Conservation (phyloP, 1,139 yeast genomes). For the Saccharomycopsis crataegensis region DNA sequence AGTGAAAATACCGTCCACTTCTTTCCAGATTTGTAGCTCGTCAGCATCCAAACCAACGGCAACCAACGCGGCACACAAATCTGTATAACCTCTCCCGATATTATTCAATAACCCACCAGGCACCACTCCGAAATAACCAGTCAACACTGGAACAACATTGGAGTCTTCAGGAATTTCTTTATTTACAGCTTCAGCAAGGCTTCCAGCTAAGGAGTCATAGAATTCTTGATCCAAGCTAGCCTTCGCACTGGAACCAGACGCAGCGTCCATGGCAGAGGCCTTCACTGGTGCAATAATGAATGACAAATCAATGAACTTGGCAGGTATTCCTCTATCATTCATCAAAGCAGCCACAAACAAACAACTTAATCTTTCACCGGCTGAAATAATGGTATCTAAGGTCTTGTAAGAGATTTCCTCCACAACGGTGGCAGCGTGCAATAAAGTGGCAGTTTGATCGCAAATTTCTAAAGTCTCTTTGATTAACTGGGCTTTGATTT, state of each 20-base stretch:
- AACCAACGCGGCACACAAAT: conserved; percentile 90
- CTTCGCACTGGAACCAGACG: conserved; percentile 32
- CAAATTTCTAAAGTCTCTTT: conserved; percentile 58
- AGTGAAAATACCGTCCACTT: conserved; percentile 96
- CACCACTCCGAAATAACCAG: conserved; percentile 90
- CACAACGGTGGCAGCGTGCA: conserved; percentile 82
- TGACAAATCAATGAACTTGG: conserved; percentile 74
- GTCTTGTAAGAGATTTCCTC: conserved; percentile 91
- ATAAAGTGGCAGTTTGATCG: conserved; percentile 55
- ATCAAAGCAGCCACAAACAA: conserved; percentile 78
- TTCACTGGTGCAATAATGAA: conserved; percentile 54
- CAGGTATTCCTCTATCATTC: conserved; percentile 70
- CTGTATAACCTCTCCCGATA: conserved; percentile 96
- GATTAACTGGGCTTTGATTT: conserved; percentile 42
- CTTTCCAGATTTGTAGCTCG: conserved; percentile 96
- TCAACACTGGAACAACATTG: conserved; percentile 69
- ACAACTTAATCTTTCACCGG: conserved; percentile 91
- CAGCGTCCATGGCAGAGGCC: conserved; percentile 2
- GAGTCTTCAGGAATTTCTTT: conserved; percentile 35
- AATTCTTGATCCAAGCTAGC: conserved; percentile 57
- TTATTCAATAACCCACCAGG: conserved; percentile 92
- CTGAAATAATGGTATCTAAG: conserved; percentile 81
- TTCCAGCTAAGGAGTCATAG: conserved; percentile 54
- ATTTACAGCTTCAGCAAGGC: conserved; percentile 50
- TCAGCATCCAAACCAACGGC: conserved; percentile 92